phyloP scores from a whole-genome alignment of 139 green algal species.

The Pseudopediastrum boryanum region DNA sequence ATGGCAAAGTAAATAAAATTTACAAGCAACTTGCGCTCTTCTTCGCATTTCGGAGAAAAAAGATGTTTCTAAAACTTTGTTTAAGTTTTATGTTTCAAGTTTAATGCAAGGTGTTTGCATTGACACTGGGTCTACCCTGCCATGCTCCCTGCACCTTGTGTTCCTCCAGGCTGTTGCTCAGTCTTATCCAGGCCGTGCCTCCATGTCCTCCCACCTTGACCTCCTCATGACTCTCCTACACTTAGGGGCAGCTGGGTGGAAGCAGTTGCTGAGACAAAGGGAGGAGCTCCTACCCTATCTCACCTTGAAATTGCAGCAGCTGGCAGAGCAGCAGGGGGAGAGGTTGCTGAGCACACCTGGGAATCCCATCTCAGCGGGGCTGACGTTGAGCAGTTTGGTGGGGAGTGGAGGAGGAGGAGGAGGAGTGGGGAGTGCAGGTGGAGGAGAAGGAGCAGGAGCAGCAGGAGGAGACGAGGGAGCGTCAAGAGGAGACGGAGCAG shows the following conservation, averaged over 20 bases:
- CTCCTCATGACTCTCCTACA: constrained; percentile 95
- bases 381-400: constrained; percentile 70
- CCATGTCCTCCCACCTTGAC: constrained; percentile 79
- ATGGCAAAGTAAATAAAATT: no score
- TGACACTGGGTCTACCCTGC: no score
- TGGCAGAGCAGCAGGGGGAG: constrained; percentile 65
- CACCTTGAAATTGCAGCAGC: constrained; percentile 33
- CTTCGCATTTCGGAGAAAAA: no score
- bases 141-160: no score
- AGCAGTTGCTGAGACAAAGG: constrained; percentile 65
- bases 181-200: constrained; percentile 86
- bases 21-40: no score
- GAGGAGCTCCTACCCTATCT: constrained; percentile 75
- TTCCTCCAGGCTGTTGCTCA: constrained; percentile 73
- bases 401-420: background rate
- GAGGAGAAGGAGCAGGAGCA: background rate
- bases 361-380: constrained; percentile 91
- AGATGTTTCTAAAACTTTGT: no score
- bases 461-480: background rate
- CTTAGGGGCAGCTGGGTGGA: constrained; percentile 76
- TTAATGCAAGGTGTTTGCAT: no score
- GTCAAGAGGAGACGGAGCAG: background rate
- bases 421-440: background rate
- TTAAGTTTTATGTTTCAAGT: no score
- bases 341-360: constrained; percentile 78